Percentiles rank a stretch among this genome's conserved stretches.
Evolutionary conservation across 1,284 basidiomycete species (phyloP).

Genomic region (Trametes hirsuta): DNA sequence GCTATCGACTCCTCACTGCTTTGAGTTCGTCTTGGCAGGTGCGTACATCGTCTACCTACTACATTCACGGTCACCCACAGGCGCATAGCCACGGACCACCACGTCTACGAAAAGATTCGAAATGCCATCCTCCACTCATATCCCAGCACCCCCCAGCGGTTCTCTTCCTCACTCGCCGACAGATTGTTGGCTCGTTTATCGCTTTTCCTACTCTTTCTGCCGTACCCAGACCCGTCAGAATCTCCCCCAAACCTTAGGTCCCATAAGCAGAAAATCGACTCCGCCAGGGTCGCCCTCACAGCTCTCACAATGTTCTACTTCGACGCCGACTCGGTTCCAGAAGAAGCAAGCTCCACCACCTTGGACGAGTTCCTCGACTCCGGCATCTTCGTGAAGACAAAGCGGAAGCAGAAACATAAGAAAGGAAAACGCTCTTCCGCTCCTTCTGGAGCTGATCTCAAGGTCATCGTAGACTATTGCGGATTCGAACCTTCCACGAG

Average conservation of each 20-base stretch:
- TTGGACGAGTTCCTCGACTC: constrained; percentile 1
- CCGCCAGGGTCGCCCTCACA: constrained; percentile 12
- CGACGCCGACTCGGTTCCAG: neutral
- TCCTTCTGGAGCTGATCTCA: constrained; percentile 24
- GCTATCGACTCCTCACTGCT: neutral
- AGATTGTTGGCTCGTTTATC: neutral
- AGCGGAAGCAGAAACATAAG: constrained; percentile 5
- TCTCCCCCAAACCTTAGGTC: neutral
- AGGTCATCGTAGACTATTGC: constrained; percentile 33
- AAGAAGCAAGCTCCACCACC: neutral
- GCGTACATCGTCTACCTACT: neutral
- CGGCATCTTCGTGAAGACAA: neutral
- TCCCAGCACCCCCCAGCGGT: neutral
- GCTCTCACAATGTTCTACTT: constrained; percentile 8
- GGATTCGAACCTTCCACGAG: constrained; percentile 30
- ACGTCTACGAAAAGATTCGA: neutral
- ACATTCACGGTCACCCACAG: neutral
- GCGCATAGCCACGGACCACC: neutral
- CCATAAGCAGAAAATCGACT: constrained; percentile 6
- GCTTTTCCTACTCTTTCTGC: neutral
- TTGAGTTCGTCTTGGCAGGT: constrained; percentile 22
- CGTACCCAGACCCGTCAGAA: neutral
- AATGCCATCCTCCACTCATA: neutral
- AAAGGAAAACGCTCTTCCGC: constrained; percentile 8
- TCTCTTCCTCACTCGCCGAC: neutral